These are phyloP conservation scores for Ogataea nitratoaversa DNA, from an alignment of 805 yeast species.

Conservation along the genomic window DNA sequence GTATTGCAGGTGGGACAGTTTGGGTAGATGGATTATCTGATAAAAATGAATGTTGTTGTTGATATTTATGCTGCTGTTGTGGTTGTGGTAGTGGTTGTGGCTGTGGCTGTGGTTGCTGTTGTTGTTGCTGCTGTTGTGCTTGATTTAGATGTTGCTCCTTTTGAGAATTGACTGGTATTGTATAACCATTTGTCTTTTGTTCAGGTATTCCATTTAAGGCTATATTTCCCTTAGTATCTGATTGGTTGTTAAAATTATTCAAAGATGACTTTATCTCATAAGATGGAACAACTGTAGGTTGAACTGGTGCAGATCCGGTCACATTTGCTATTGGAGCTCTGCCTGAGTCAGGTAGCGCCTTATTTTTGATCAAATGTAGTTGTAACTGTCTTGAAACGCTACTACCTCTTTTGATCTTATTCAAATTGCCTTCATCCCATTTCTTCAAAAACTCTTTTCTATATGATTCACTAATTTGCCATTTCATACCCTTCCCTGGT, in stretches of 20 bases:
- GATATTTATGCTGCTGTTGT: constrained; percentile 13
- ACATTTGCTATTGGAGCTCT: constrained; percentile 20
- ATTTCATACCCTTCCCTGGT: constrained; percentile 99
- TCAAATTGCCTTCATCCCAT: constrained; percentile 69
- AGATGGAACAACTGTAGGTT: background rate
- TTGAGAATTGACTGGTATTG: background rate
- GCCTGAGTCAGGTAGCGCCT: constrained; percentile 46
- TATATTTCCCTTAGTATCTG: background rate
- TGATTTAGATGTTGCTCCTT: background rate
- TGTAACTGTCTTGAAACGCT: constrained; percentile 78
- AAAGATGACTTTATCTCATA: background rate
- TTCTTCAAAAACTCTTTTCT: constrained; percentile 80
- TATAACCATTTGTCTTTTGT: background rate
- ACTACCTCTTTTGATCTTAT: constrained; percentile 74
- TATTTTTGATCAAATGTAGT: constrained; percentile 62
- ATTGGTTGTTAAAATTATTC: background rate
- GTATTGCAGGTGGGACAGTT: background rate
- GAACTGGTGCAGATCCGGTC: too few relatives aligned
- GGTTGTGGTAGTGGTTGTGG: background rate
- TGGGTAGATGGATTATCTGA: constrained; percentile 11
- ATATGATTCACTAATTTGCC: constrained; percentile 89
- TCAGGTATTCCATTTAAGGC: background rate
- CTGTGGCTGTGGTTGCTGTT: constrained; percentile 11
- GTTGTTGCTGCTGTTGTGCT: constrained; percentile 7
- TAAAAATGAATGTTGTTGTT: constrained; percentile 13